Evolutionary conservation across 2,329 filamentous ascomycete species (phyloP).

Genomic region (Albifimbria verrucaria): DNA sequence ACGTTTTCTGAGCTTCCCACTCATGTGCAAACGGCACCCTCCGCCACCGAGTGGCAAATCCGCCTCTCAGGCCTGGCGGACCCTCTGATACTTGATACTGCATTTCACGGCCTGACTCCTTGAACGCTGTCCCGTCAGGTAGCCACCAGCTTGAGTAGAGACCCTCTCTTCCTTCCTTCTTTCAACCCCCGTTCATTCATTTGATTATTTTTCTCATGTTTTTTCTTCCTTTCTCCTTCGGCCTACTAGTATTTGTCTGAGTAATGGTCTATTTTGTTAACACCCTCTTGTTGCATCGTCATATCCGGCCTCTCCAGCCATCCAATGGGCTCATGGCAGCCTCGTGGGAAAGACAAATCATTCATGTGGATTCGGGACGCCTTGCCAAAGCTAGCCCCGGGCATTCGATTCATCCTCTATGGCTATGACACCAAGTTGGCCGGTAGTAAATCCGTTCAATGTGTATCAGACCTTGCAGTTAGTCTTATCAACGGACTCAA

Average conservation of each 20-base stretch:
- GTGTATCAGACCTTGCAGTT: background rate
- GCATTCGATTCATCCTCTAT: constrained; percentile 5
- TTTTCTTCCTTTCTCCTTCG: too few relatives aligned
- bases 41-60: background rate
- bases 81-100: background rate
- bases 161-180: too few relatives aligned
- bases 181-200: too few relatives aligned
- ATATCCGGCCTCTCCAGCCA: constrained; percentile 8
- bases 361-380: constrained; percentile 10
- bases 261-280: background rate
- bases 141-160: background rate
- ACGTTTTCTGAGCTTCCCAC: background rate
- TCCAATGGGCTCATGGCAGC: constrained; percentile 10
- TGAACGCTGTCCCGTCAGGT: background rate
- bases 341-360: constrained; percentile 2
- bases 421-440: constrained; percentile 4
- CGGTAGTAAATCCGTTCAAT: background rate
- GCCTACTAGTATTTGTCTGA: background rate
- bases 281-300: constrained; percentile 5
- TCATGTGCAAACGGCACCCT: background rate
- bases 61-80: background rate
- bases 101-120: background rate
- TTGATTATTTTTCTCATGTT: too few relatives aligned
- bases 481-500: background rate
- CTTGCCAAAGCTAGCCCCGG: background rate